Conservation (phyloP, 2,329 filamentous ascomycete species). For the Penicillium rolfsii region DNA sequence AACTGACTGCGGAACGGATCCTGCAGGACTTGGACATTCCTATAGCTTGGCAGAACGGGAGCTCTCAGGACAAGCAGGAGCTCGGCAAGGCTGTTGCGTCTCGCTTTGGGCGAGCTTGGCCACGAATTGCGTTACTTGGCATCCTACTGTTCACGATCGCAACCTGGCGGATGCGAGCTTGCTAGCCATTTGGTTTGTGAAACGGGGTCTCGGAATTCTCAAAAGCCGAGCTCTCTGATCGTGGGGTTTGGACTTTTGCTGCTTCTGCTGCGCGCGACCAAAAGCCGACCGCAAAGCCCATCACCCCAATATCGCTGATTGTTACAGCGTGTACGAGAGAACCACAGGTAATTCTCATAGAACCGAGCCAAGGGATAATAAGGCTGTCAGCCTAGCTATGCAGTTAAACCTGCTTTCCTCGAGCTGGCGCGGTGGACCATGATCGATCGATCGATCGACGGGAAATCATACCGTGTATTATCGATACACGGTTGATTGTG, state of each 20-base stretch:
- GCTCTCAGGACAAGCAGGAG: not conserved
- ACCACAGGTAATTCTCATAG: not conserved
- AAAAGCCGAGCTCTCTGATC: not conserved
- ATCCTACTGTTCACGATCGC: not conserved
- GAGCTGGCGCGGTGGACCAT: not conserved
- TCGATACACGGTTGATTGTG: not conserved
- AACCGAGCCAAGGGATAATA: not conserved
- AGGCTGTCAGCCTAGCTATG: not conserved
- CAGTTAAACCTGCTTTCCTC: not conserved
- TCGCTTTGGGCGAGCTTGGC: not conserved
- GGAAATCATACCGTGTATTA: not conserved
- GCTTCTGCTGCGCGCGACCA: not conserved
- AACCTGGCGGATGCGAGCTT: not conserved
- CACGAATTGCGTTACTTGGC: not conserved
- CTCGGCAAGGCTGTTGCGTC: not conserved
- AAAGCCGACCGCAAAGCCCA: not conserved
- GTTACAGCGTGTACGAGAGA: not conserved
- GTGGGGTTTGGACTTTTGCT: not conserved
- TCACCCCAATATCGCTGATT: not conserved
- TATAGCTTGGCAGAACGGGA: conserved; percentile 28
- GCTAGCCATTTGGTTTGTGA: not conserved
- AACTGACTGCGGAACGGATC: conserved; percentile 4
- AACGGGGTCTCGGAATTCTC: not conserved
- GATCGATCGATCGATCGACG: not conserved
- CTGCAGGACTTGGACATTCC: conserved; percentile 1